These are phyloP conservation scores for Fragaria nilgerrensis DNA, from an alignment of 306 rosid genomes.

Conservation along the genomic window DNA sequence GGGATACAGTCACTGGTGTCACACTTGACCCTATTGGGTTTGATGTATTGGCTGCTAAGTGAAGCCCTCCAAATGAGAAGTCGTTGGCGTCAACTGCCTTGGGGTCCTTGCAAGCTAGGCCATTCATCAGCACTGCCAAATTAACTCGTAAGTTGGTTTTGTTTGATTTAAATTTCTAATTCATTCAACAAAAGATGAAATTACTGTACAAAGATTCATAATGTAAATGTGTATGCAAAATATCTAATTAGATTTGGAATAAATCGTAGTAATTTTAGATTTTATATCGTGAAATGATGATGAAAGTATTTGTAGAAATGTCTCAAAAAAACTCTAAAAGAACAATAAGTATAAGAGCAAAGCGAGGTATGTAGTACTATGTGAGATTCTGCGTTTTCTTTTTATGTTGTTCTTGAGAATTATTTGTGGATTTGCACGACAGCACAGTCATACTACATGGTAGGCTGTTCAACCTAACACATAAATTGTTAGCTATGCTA, in stretches of 20 bases:
- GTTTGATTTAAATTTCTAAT: not conserved
- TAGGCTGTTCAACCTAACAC: not conserved
- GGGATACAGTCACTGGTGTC: constrained; percentile 23
- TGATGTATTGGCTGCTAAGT: constrained; percentile 28
- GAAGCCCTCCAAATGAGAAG: constrained; percentile 29
- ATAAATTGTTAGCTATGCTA: too few species aligned
- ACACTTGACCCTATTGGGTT: constrained; percentile 28
- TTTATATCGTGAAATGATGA: too few species aligned
- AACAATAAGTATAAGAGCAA: not conserved
- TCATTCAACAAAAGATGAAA: not conserved
- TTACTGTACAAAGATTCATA: not conserved
- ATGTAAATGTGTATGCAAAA: too few species aligned
- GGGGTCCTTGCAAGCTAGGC: constrained; percentile 40
- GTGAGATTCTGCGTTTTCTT: not conserved
- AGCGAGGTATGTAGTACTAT: not conserved
- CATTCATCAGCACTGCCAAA: constrained; percentile 37
- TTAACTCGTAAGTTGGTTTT: not conserved
- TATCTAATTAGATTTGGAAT: too few species aligned
- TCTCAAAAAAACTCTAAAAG: not conserved
- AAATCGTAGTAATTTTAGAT: too few species aligned
- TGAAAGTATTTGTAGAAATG: not conserved
- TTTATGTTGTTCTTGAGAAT: not conserved
- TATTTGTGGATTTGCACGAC: not conserved
- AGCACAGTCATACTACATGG: not conserved
- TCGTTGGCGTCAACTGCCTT: constrained; percentile 16